Base-by-base conservation (phyloP, 257 asterid genomes). In the Eucommia ulmoides region DNA sequence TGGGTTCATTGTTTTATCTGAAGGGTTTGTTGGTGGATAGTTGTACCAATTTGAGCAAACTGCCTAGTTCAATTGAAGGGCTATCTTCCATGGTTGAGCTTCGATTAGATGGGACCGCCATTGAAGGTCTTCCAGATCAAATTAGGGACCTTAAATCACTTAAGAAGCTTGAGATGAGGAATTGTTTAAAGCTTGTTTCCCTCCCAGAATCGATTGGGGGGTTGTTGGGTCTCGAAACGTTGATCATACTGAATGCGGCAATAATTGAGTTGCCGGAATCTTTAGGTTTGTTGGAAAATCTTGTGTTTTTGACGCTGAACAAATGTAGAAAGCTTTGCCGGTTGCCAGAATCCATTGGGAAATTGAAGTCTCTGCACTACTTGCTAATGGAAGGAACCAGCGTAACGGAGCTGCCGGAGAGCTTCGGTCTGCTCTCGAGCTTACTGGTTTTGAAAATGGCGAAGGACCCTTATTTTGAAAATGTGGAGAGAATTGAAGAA, bases 261-360 rank as follows among this genome's bases (percentile, higher is more conserved):
- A 67, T 67, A 15, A 62, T 18, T 6, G 65, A 50, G 49, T 55
- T 67, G 51, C 74, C 74, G 26, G 74, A 58, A 19, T 57, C 69
- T 2, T 14, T 61, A 16, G 52, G 62, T 3, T 17, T 20, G 47
- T 53, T 67, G 56, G 69, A 45, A 47, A 62, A 60, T 29, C 74
- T 67, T 20, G 24, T 22, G 9, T 56, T 22, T 24, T 44, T 67
- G 44, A 33, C 29, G 35, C 48, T 67, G 60, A 67, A 53, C 49
- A 22, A 35, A 48, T 67, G 74, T 44, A 67, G 19, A 63, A 46
- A 50, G 15, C 52, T 67, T 19, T 46, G 24, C 19, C 42, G 22
- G 42, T 24, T 67, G 17, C 74, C 69, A 19, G 20, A 25, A 19
- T 62, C 65, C 10, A 22, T 67, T 52, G 69, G 69, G 23, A 1